Evolutionary conservation across 1,139 yeast genomes (phyloP), one percentile per base, ranked within the genome.

Genomic region (Hemisphaericaspora xylanilytica): DNA sequence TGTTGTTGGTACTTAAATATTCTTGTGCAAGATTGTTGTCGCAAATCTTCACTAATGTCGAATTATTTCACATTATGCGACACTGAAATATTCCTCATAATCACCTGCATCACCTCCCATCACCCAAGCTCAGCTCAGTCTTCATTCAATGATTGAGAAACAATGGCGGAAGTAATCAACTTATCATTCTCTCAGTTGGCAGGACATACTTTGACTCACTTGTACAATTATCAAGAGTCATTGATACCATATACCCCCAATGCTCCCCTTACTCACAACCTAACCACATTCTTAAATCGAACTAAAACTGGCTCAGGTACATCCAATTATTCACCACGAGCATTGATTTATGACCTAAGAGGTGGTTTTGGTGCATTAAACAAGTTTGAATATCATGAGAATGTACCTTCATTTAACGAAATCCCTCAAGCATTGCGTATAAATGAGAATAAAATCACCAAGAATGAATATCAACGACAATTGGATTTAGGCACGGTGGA

Each of bases 221-320:
- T 87, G 52, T 87, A 81, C 66, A 89, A 92, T 53, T 63, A 78
- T 12, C 96, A 88, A 57, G 94, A 86, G 45, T 65, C 78, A 10
- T 80, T 78, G 49, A 70, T 82, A 40, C 80, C 81, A n/a, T 78
- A 78, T 59, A 53, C 50, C 43, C 63, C 49, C 38, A 52, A 46
- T 45, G 56, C 53, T 16, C 35, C 41, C 10, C 47, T 63, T 2
- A 40, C 54, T 10, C 69, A 76, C 44, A 45, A 55, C 26, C 65
- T 69, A 38, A 43, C 50, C 6, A 59, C 59, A 4, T 70, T 66
- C 43, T 50, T 70, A 22, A 48, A 57, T 7, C 47, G 62, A 10
- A 39, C 48, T 70, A 56, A 66, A 67, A 24, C 75, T 67, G 38
- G 55, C 58, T 42, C 71, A 24, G 63, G 75, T 1, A 70, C 74